Conservation (phyloP, 1,139 yeast species). For the Hyphopichia khmerensis region DNA sequence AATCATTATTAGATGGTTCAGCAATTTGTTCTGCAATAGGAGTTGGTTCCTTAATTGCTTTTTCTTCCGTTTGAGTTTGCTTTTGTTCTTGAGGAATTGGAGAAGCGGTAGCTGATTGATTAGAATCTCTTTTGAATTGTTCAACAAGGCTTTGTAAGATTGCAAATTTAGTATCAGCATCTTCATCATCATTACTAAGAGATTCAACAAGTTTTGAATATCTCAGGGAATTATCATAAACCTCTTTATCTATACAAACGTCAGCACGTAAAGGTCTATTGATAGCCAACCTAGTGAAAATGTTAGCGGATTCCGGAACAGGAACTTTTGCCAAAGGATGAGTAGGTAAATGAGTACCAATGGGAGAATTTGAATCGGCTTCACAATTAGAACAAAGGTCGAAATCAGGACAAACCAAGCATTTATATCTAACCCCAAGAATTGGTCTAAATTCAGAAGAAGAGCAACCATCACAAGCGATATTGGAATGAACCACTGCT, state of each 20-base stretch:
- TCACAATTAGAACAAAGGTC: slow-evolving; percentile 59
- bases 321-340: slow-evolving; percentile 35
- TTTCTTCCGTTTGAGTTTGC: neutral
- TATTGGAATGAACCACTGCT: slow-evolving; percentile 19
- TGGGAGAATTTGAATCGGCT: slow-evolving; percentile 12
- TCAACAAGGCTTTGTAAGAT: slow-evolving; percentile 21
- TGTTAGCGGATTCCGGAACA: slow-evolving; percentile 13
- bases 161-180: slow-evolving; percentile 22
- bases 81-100: neutral
- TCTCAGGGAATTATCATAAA: slow-evolving; percentile 19
- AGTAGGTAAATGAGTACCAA: slow-evolving; percentile 21
- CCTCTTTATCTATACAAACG: neutral
- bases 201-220: slow-evolving; percentile 20
- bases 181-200: slow-evolving; percentile 13
- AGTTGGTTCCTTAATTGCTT: no score
- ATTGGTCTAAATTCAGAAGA: slow-evolving; percentile 32
- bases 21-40: neutral
- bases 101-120: neutral
- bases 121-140: slow-evolving; percentile 1
- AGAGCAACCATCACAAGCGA: slow-evolving; percentile 45
- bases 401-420: slow-evolving; percentile 54
- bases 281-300: slow-evolving; percentile 3
- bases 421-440: slow-evolving; percentile 51
- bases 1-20: neutral
- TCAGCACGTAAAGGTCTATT: no score